Base-by-base conservation (phyloP, 768 basidiomycete genomes). In the Mycena vitilis region DNA sequence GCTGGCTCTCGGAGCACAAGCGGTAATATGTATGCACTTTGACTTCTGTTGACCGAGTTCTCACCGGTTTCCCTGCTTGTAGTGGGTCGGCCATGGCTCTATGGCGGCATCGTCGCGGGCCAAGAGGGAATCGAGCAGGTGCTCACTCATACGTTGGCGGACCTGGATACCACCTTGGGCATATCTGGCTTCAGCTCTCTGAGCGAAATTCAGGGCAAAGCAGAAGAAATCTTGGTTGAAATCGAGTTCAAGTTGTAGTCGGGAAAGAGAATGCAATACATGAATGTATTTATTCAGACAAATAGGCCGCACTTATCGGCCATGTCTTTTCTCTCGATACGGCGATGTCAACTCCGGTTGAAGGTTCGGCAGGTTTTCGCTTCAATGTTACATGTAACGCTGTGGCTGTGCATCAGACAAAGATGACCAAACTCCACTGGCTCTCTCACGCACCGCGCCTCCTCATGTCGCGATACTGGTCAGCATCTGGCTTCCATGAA, bases 1-100 rank as follows among this genome's bases (percentile, higher is more conserved):
- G 0, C 79, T 96, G 37, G 94, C 94, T 2, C 82, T 96, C 0
- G 95, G 95, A 45, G 95, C 95, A 10, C 91, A 96, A 71, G 94
- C 83, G 10, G 89, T 96, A 18, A 77, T 95, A 23, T 82, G 89
- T 94, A 70, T 72, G 91, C 36, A 25, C 38, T 25, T 42, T 60
- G 11, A 56, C 42, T 22, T 9, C 3, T 1, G 20, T 34, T 44
- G 40, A 34, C 57, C 30, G 30, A 30, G 2, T 30, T 54, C n/a
- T 15, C 25, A 54, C 52, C 44, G 48, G 15, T 40, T 40, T 25
- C 20, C 44, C 13, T 15, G 5, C n/a, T 6, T 13, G 34, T 69
- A 93, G 91, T 94, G 37, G 92, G 86, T 25, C 86, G 93, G 16
- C 90, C 91, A 10, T 89, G 85, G 82, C 81, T 94, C 69, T 94